Base-by-base conservation (phyloP, 495 filamentous ascomycete genomes). In the Podospora tetraspora region DNA sequence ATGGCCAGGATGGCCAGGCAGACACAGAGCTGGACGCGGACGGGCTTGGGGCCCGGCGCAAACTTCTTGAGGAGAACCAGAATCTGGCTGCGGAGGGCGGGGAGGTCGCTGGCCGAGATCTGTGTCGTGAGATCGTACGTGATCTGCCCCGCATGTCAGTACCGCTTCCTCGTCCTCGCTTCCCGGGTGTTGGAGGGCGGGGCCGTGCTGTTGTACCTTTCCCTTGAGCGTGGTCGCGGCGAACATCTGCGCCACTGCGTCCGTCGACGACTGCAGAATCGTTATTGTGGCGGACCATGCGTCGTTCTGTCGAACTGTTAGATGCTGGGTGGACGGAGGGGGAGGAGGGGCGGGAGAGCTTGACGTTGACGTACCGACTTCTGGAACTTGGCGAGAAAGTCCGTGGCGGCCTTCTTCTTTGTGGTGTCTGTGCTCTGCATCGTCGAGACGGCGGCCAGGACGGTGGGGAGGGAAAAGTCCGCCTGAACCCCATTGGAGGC, bases 171-270 rank as follows among this genome's bases (percentile, higher is more conserved):
- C 27, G 32, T 34, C 43, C 16, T 52, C 43, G 43, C 43, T 52
- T 52, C 43, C 43, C 19, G 16, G 43, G 16, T 6, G 19, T 59
- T n/a, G 30, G 22, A 30, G 43, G 22, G 62, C 21, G 23, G 59
- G 68, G 66, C 69, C 68, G 71, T 65, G 71, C 59, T 52, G 24
- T 63, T 34, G 61, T 84, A 97, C 95, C 89, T 99, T 99, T 80
- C 95, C 96, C 82, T 96, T 97, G 75, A 99, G 81, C 59, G 95
- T 98, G 30, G 93, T 97, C 64, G 96, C 95, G 8, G 96, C 95
- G 78, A 99, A 99, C 68, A 98, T 82, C 79, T 94, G 96, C 25
- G 91, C 91, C 76, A 96, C 93, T 30, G 89, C 83, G 66, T 92
- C 88, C 57, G 88, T 86, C 59, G 88, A 77, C 21, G 90, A 89